These are phyloP conservation scores for Vitrella brassicaformis DNA, from an alignment of 73 alveolate species.

Conservation along the genomic window DNA sequence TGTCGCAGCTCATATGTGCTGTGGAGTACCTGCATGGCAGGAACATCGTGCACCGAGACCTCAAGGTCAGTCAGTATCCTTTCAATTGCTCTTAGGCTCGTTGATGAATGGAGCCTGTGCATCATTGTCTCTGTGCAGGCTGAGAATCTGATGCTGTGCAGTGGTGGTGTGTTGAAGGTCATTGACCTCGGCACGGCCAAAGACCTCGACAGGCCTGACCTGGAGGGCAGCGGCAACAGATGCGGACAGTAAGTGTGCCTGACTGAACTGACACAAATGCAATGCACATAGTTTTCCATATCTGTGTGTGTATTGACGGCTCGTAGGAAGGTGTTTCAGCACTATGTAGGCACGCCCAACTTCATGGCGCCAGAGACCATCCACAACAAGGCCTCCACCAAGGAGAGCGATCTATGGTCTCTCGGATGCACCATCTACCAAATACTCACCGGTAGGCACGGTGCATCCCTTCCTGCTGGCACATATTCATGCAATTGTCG, in stretches of 20 bases:
- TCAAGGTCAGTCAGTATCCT: not conserved
- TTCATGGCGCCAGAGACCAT: constrained; percentile 31
- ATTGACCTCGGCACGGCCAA: constrained; percentile 33
- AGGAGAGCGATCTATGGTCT: constrained; percentile 66
- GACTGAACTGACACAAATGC: no score
- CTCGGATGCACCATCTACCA: constrained; percentile 77
- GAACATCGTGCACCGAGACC: constrained; percentile 18
- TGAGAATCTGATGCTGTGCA: constrained; percentile 17
- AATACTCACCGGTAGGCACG: constrained; percentile 70
- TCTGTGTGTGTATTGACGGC: no score
- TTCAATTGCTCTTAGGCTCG: not conserved
- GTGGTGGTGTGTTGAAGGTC: constrained; percentile 9
- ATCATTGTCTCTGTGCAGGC: not conserved
- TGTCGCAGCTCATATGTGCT: constrained; percentile 2
- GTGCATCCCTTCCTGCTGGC: no score
- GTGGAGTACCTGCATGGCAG: constrained; percentile 8
- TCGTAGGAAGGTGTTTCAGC: constrained; percentile 23
- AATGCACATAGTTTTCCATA: no score
- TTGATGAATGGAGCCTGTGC: not conserved
- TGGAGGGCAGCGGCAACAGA: constrained; percentile 26
- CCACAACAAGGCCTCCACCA: constrained; percentile 13
- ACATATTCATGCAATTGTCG: no score
- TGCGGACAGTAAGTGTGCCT: no score
- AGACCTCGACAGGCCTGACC: constrained; percentile 27
- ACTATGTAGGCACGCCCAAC: constrained; percentile 30